Evolutionary conservation across 2,329 filamentous ascomycete genomes (phyloP).

Genomic region (Trichoderma lentiforme): DNA sequence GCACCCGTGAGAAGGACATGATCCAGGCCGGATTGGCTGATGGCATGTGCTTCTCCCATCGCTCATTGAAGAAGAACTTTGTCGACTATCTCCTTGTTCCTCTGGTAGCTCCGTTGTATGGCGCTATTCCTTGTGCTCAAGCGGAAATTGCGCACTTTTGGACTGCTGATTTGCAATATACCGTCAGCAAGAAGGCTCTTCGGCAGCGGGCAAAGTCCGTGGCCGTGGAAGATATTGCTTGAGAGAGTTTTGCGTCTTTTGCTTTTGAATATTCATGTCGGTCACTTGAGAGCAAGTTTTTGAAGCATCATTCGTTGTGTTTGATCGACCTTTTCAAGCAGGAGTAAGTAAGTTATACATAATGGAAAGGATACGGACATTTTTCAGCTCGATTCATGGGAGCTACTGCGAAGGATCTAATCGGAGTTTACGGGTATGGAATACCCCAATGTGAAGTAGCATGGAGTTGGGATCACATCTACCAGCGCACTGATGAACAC

Average conservation of each 20-base stretch:
- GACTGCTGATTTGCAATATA: slow-evolving; percentile 66
- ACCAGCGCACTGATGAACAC: not conserved
- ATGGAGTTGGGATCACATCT: not conserved
- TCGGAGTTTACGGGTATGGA: not conserved
- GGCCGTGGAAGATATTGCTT: slow-evolving; percentile 43
- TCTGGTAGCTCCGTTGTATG: slow-evolving; percentile 64
- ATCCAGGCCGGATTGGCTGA: slow-evolving; percentile 59
- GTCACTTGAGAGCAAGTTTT: not conserved
- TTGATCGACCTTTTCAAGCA: not conserved
- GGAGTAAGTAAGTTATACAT: not conserved
- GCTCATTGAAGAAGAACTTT: slow-evolving; percentile 53
- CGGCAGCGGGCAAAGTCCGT: slow-evolving; percentile 46
- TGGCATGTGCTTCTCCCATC: slow-evolving; percentile 62
- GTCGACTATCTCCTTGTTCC: slow-evolving; percentile 65
- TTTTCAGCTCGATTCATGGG: not conserved
- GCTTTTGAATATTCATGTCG: not conserved
- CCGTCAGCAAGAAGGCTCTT: slow-evolving; percentile 63
- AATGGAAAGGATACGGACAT: not conserved
- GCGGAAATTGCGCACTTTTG: slow-evolving; percentile 69
- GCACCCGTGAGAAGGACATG: slow-evolving; percentile 64
- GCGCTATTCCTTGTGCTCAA: slow-evolving; percentile 64
- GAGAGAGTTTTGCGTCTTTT: not conserved
- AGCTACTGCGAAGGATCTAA: not conserved
- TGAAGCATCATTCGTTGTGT: not conserved
- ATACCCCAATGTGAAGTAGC: not conserved